Percentiles rank a stretch among this genome's conserved stretches.
These are phyloP conservation scores for Yamadazyma sp. DNA, from an alignment of 1,139 yeast species.

Conservation along the genomic window DNA sequence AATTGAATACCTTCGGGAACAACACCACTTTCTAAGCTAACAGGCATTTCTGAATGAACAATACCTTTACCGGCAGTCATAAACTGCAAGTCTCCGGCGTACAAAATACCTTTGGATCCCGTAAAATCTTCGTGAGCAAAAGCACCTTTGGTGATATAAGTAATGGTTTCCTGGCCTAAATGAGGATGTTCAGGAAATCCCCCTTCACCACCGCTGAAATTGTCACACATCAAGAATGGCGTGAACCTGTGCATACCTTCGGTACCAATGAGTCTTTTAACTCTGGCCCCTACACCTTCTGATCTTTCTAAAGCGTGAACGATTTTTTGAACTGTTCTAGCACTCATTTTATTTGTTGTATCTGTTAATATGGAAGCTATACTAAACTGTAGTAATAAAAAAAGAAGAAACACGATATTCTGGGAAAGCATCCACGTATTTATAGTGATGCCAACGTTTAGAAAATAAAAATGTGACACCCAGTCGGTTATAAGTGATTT, in stretches of 20 bases:
- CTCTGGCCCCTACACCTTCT: conserved; percentile 88
- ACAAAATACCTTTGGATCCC: conserved; percentile 74
- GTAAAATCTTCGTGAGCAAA: conserved; percentile 93
- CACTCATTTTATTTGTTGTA: conserved; percentile 7
- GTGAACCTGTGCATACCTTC: conserved; percentile 66
- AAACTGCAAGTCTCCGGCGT: conserved; percentile 87
- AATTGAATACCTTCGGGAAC: conserved; percentile 75
- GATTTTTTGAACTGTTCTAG: conserved; percentile 57
- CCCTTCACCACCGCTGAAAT: conserved; percentile 57
- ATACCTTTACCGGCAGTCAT: conserved; percentile 95
- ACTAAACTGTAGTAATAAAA: conserved; percentile 1
- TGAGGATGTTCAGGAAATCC: conserved; percentile 96
- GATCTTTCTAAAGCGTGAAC: conserved; percentile 71
- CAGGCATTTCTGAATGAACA: conserved; percentile 88
- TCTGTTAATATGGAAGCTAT: not conserved
- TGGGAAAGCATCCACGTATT: conserved; percentile 2
- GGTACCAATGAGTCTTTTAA: conserved; percentile 79
- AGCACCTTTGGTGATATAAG: conserved; percentile 70
- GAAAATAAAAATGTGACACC: not conserved
- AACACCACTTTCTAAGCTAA: conserved; percentile 54
- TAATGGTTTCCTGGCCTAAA: conserved; percentile 86
- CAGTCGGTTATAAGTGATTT: not conserved
- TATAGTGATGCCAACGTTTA: not conserved
- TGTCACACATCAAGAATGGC: conserved; percentile 85
- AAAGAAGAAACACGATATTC: not conserved